phyloP scores from a whole-genome alignment of 768 basidiomycete species.

The Lactarius akahatsu region DNA sequence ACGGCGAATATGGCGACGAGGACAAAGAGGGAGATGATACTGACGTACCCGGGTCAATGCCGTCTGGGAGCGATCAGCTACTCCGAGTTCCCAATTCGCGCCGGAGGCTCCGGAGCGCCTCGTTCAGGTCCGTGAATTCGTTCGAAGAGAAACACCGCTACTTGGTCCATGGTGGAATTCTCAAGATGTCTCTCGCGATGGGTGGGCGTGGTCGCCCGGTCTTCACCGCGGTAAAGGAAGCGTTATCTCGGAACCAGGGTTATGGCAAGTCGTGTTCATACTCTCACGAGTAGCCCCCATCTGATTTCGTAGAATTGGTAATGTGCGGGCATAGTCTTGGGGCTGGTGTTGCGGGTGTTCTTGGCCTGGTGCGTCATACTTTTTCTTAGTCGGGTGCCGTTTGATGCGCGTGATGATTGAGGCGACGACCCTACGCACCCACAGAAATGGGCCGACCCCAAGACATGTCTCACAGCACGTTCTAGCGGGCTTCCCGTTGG shows the following conservation, averaged over 20 bases:
- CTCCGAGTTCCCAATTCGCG: background rate
- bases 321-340: conserved; percentile 84
- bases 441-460: conserved; percentile 85
- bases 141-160: conserved; percentile 40
- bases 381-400: conserved; percentile 13
- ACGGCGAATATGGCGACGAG: conserved; percentile 34
- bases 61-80: background rate
- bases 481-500: conserved; percentile 70
- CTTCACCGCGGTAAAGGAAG: conserved; percentile 69
- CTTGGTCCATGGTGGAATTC: conserved; percentile 78
- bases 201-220: conserved; percentile 74
- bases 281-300: background rate
- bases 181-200: conserved; percentile 77
- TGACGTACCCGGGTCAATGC: conserved; percentile 8
- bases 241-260: conserved; percentile 62
- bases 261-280: conserved; percentile 53
- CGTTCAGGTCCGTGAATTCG: conserved; percentile 25
- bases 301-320: conserved; percentile 52
- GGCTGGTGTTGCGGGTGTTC: conserved; percentile 73
- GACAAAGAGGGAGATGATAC: background rate
- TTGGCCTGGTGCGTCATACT: conserved; percentile 58
- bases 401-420: conserved; percentile 12
- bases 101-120: conserved; percentile 21
- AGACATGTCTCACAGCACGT: conserved; percentile 64
- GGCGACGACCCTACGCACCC: background rate